These are phyloP conservation scores for Eucalyptus brandiana DNA, from an alignment of 345 rosid genomes.

Conservation along the genomic window DNA sequence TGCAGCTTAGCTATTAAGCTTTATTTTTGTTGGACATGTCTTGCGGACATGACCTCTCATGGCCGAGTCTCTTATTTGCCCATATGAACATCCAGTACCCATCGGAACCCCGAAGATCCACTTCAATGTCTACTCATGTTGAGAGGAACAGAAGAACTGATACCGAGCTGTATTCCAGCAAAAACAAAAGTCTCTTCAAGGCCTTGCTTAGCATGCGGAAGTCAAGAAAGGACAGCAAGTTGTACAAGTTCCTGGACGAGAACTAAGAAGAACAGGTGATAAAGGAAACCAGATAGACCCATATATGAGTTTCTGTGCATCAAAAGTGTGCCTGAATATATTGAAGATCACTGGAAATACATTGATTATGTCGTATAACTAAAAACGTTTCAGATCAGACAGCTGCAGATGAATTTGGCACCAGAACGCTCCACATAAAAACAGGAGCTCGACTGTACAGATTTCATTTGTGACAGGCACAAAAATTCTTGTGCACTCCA, in stretches of 20 bases:
- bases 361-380: not conserved
- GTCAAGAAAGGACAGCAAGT: slow-evolving; percentile 19
- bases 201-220: slow-evolving; percentile 64
- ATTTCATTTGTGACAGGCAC: not conserved
- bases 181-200: slow-evolving; percentile 48
- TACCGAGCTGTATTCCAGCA: slow-evolving; percentile 19
- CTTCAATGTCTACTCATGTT: slow-evolving; percentile 17
- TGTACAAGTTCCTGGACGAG: slow-evolving; percentile 22
- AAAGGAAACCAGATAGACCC: not conserved
- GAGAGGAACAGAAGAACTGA: slow-evolving; percentile 23
- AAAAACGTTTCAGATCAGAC: not conserved
- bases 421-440: not conserved
- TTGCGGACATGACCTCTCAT: not conserved
- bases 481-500: not conserved
- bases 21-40: not conserved
- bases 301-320: not conserved
- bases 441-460: not conserved
- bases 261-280: not conserved
- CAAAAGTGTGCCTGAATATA: not conserved
- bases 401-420: not conserved
- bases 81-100: slow-evolving; percentile 11
- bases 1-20: not conserved
- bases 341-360: not conserved
- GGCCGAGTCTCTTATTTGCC: not conserved
- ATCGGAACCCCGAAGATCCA: slow-evolving; percentile 35